Evolutionary conservation across 2,329 filamentous ascomycete genomes (phyloP), one percentile per base, ranked within the genome.

Genomic region (Clonostachys rosea): DNA sequence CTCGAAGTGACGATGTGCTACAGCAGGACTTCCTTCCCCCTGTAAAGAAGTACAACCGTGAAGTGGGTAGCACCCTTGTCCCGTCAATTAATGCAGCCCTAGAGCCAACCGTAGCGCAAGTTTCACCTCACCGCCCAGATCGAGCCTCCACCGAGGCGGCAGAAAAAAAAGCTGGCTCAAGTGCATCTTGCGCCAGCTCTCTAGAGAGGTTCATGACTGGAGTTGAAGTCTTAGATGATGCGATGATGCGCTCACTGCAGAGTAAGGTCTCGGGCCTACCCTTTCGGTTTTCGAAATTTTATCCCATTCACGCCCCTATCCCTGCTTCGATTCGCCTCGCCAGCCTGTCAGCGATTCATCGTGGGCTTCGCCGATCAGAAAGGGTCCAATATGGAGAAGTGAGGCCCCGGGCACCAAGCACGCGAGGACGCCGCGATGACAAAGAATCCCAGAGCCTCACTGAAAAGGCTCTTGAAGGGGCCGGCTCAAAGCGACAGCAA

Each of bases 341-440:
- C 30, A 65, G 60, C 40, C 74, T 89, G 50, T 86, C 85, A 10
- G 86, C 85, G 40, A 90, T 91, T 57, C 79, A 83, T 53, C 73
- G 77, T 42, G 86, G 86, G 13, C 71, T 89, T 47, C 79, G 83
- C 41, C 58, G 69, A 62, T 64, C 79, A 54, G 54, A 73, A 58
- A 56, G 62, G 50, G 62, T 53, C 37, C 58, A 61, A 42, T 55
- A 54, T 49, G 59, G 60, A 30, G 54, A 55, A 37, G 34, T n/a
- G 20, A 41, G 11, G 34, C 33, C 30, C 17, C 12, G 12, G 36
- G 34, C 47, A 47, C 36, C 36, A 11, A 39, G 36, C 14, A 39
- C 36, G 7, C 36, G 33, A 30, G 24, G 42, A 36, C 42, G 43
- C 42, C 24, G 36, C 8, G 7, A 41, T 20, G 8, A 44, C 5